Conservation (phyloP, 1,284 basidiomycete species). For the Austroboletus rostrupii region DNA sequence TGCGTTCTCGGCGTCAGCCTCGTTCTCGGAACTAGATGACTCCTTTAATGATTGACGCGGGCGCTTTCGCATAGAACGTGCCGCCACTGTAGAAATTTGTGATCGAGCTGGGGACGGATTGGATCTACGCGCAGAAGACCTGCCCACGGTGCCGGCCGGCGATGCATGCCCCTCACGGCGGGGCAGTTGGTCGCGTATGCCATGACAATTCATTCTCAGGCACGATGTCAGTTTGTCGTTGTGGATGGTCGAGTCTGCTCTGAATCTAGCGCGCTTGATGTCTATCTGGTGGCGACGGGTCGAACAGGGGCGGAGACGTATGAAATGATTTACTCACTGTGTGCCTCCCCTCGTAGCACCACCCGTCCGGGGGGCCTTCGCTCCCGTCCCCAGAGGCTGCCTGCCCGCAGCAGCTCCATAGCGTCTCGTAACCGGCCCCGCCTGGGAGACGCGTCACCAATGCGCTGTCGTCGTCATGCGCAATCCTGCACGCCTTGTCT, state of each 20-base stretch:
- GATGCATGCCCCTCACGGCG: slow-evolving; percentile 12
- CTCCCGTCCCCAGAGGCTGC: slow-evolving; percentile 70
- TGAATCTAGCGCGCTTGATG: slow-evolving; percentile 68
- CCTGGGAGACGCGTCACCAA: slow-evolving; percentile 42
- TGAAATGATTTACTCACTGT: slow-evolving; percentile 45
- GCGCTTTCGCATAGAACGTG: slow-evolving; percentile 21
- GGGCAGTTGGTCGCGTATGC: slow-evolving; percentile 34
- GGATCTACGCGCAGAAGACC: slow-evolving; percentile 19
- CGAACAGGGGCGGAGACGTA: not conserved
- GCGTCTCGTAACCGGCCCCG: slow-evolving; percentile 42
- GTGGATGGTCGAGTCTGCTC: slow-evolving; percentile 63
- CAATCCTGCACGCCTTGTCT: slow-evolving; percentile 50
- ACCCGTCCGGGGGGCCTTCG: slow-evolving; percentile 76
- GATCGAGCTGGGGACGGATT: slow-evolving; percentile 28
- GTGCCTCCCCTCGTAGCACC: slow-evolving; percentile 79
- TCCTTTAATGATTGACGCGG: slow-evolving; percentile 23
- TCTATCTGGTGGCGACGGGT: slow-evolving; percentile 48
- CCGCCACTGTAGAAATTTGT: slow-evolving; percentile 11
- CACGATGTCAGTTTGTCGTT: slow-evolving; percentile 68
- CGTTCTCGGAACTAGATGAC: slow-evolving; percentile 21
- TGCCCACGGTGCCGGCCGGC: slow-evolving; percentile 3
- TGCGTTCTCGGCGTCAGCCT: slow-evolving; percentile 12
- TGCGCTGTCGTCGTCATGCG: slow-evolving; percentile 53
- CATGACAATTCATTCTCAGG: slow-evolving; percentile 48
- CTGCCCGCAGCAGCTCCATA: slow-evolving; percentile 69